Conservation (phyloP, 2,329 filamentous ascomycete genomes). For the Aspergillus luchuensis region DNA sequence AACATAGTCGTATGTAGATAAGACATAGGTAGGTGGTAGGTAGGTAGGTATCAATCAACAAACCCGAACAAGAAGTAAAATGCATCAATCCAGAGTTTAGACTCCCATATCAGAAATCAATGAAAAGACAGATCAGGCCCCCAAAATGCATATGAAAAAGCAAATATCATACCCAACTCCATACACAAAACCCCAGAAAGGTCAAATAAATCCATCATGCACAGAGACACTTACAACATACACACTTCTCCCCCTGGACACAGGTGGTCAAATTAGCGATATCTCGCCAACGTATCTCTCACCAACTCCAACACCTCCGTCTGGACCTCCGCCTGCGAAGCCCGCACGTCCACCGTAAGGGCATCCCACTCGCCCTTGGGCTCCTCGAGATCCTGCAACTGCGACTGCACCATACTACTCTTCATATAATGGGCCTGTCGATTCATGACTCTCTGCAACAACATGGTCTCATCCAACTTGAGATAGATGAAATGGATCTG, state of each 20-base stretch:
- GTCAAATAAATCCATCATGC: neutral
- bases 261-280: conserved; percentile 20
- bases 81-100: too few relatives aligned
- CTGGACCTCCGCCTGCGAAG: conserved; percentile 60
- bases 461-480: conserved; percentile 70
- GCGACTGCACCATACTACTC: conserved; percentile 89
- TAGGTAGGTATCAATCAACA: too few relatives aligned
- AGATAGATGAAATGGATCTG: conserved; percentile 92
- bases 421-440: conserved; percentile 94
- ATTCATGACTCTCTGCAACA: conserved; percentile 72
- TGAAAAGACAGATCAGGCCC: too few relatives aligned
- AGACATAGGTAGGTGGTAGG: too few relatives aligned
- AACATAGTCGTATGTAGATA: too few relatives aligned
- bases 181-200: too few relatives aligned
- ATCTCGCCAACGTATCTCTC: conserved; percentile 55
- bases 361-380: conserved; percentile 75
- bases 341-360: conserved; percentile 65
- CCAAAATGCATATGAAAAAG: too few relatives aligned
- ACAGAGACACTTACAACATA: too few relatives aligned
- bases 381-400: conserved; percentile 84
- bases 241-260: too few relatives aligned
- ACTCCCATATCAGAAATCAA: too few relatives aligned
- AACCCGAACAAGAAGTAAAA: too few relatives aligned
- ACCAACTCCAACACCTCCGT: conserved; percentile 61
- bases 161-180: too few relatives aligned